Percentiles rank a stretch among this genome's conserved stretches.
phyloP scores from a whole-genome alignment of 2,329 filamentous ascomycete genomes.

The Alternaria arborescens region DNA sequence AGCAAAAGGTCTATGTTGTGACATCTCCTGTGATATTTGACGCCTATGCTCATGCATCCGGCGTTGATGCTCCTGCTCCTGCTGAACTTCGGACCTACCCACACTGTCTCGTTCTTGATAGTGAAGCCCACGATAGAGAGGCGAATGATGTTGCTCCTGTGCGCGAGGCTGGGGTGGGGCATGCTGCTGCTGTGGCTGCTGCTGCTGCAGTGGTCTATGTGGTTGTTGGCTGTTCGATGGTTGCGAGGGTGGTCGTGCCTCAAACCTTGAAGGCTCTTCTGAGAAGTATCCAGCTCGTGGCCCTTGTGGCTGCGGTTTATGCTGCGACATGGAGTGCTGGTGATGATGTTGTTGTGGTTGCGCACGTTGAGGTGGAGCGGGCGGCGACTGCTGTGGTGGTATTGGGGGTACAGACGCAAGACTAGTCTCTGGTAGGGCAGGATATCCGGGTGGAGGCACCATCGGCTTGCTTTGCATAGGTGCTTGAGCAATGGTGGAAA shows the following conservation, averaged over 20 bases:
- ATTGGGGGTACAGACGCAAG: slow-evolving; percentile 40
- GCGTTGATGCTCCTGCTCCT: slow-evolving; percentile 42
- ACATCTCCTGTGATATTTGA: slow-evolving; percentile 44
- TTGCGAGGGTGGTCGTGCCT: slow-evolving; percentile 42
- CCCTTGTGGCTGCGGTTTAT: slow-evolving; percentile 39
- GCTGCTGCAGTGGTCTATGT: slow-evolving; percentile 33
- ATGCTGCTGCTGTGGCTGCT: slow-evolving; percentile 37
- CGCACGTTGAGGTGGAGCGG: slow-evolving; percentile 31
- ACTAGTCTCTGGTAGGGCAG: slow-evolving; percentile 37
- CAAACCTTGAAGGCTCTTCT: slow-evolving; percentile 41
- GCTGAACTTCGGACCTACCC: slow-evolving; percentile 37
- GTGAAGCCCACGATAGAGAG: slow-evolving; percentile 34
- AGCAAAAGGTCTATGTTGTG: slow-evolving; percentile 37
- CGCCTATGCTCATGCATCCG: slow-evolving; percentile 43
- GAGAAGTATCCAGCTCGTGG: slow-evolving; percentile 50
- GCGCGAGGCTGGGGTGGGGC: slow-evolving; percentile 33
- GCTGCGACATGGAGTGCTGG: slow-evolving; percentile 38
- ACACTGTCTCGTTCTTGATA: slow-evolving; percentile 41
- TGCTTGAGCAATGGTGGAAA: slow-evolving; percentile 46
- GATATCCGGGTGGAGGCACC: slow-evolving; percentile 31
- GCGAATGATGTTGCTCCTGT: slow-evolving; percentile 40
- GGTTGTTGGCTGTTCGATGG: slow-evolving; percentile 32
- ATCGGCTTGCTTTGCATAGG: slow-evolving; percentile 40
- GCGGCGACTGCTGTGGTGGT: slow-evolving; percentile 43
- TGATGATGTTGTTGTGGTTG: slow-evolving; percentile 42